A percentile compares a stretch with the other conserved stretches of the same genome.
Evolutionary conservation across 225 moss, liverwort and hornwort genomes (phyloP).

Genomic region (Marchantia polymorpha): DNA sequence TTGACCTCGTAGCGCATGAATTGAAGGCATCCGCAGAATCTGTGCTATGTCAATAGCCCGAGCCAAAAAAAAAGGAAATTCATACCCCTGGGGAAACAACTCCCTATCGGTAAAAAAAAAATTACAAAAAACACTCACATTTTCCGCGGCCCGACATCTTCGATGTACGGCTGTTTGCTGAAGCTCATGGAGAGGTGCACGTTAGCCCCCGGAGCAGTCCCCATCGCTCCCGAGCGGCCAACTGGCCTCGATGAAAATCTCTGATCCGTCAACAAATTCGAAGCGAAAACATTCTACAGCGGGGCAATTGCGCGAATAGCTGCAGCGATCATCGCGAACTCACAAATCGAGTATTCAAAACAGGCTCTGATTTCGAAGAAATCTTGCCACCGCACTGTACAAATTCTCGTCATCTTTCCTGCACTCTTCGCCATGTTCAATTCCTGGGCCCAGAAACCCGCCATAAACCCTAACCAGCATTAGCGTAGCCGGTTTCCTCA

Average conservation of each 20-base stretch:
- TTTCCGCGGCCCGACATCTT: constrained; percentile 91
- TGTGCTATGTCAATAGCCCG: too few relatives aligned
- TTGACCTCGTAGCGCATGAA: too few relatives aligned
- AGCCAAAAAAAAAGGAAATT: too few relatives aligned
- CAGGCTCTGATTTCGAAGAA: background rate
- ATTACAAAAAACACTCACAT: constrained; percentile 48
- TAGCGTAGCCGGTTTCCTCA: background rate
- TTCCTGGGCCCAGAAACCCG: background rate
- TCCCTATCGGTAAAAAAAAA: too few relatives aligned
- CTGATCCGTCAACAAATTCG: background rate
- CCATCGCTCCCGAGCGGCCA: constrained; percentile 20
- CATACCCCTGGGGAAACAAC: too few relatives aligned
- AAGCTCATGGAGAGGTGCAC: constrained; percentile 52
- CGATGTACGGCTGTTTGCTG: constrained; percentile 81
- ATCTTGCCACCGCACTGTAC: background rate
- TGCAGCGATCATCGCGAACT: too few relatives aligned
- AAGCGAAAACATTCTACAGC: too few relatives aligned
- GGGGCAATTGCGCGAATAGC: too few relatives aligned
- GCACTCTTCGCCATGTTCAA: background rate
- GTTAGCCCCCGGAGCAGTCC: constrained; percentile 23
- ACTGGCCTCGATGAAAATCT: background rate
- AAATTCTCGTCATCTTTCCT: background rate
- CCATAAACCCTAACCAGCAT: background rate
- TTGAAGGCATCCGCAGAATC: too few relatives aligned
- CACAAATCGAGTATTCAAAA: background rate